Evolutionary conservation across 2,329 filamentous ascomycete genomes (phyloP).

Genomic region (Xylariaceae sp.): DNA sequence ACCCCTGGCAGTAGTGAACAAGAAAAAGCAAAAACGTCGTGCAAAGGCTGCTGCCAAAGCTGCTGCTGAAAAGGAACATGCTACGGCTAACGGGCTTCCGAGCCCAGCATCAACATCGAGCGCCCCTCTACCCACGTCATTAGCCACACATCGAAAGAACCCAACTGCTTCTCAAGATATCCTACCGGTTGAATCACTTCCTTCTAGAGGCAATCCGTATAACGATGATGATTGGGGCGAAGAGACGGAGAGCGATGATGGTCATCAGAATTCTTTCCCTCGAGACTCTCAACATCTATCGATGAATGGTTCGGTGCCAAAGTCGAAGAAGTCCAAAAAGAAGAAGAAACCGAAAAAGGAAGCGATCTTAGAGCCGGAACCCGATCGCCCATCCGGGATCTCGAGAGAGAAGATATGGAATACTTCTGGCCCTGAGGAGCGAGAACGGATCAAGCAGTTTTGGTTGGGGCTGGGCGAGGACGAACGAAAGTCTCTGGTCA

Average conservation of each 20-base stretch:
- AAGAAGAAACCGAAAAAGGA: slow-evolving; percentile 67
- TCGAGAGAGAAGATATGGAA: slow-evolving; percentile 95
- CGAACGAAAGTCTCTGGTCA: slow-evolving; percentile 92
- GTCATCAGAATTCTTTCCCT: slow-evolving; percentile 52
- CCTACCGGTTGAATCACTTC: slow-evolving; percentile 14
- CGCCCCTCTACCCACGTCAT: slow-evolving; percentile 30
- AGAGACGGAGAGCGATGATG: slow-evolving; percentile 64
- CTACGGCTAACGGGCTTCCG: slow-evolving; percentile 51
- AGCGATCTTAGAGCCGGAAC: slow-evolving; percentile 30
- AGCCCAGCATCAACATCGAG: slow-evolving; percentile 45
- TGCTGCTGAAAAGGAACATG: slow-evolving; percentile 57
- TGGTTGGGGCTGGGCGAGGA: slow-evolving; percentile 95
- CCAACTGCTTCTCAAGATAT: slow-evolving; percentile 23
- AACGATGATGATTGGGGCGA: slow-evolving; percentile 58
- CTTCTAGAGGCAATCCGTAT: slow-evolving; percentile 44
- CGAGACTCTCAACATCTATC: slow-evolving; percentile 49
- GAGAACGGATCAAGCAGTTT: slow-evolving; percentile 97
- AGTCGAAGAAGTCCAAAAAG: slow-evolving; percentile 69
- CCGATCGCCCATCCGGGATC: slow-evolving; percentile 50
- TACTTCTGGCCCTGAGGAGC: slow-evolving; percentile 90
- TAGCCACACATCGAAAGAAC: slow-evolving; percentile 29
- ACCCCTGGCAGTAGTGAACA: slow-evolving; percentile 69
- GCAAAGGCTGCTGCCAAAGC: slow-evolving; percentile 81
- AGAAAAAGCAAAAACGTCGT: slow-evolving; percentile 94
- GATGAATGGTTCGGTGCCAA: slow-evolving; percentile 47